A percentile compares a stretch with the other conserved stretches of the same genome.
Evolutionary conservation across 169 alveolate species (phyloP).

Genomic region (Pseudocohnilembus persalinus): DNA sequence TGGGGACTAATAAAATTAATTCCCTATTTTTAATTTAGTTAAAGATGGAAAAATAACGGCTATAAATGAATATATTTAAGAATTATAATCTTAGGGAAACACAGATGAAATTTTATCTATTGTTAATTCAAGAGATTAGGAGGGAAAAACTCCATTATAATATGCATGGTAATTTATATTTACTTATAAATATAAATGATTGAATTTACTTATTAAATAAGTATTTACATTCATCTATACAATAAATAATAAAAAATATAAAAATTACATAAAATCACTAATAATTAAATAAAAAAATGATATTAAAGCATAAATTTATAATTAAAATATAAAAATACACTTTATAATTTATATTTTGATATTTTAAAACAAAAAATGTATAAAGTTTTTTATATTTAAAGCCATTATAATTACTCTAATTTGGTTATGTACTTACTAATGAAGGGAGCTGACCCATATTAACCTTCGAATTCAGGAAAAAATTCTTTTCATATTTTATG

Average conservation of each 20-base stretch:
- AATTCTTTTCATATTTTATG: constrained; percentile 67
- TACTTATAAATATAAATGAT: too few species aligned
- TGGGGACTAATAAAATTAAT: neutral
- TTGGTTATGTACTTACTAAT: constrained; percentile 72
- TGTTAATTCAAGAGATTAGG: constrained; percentile 36
- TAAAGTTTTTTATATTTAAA: neutral
- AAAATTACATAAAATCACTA: neutral
- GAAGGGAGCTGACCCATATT: constrained; percentile 69
- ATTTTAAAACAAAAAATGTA: too few species aligned
- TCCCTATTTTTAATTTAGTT: constrained; percentile 13
- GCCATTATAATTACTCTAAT: constrained; percentile 68
- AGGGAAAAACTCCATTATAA: constrained; percentile 49
- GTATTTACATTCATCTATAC: neutral
- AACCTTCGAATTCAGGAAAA: constrained; percentile 52
- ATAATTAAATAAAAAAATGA: neutral
- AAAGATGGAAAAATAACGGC: constrained; percentile 12
- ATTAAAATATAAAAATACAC: neutral
- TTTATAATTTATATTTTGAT: too few species aligned
- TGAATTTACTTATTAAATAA: neutral
- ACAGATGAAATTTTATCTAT: constrained; percentile 6
- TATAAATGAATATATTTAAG: constrained; percentile 21
- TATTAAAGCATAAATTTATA: neutral
- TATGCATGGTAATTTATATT: constrained; percentile 46
- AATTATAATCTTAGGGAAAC: neutral
- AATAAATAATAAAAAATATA: neutral